Evolutionary conservation across 768 basidiomycete species (phyloP), one percentile per base, ranked within the genome.

Genomic region (Artomyces pyxidatus): DNA sequence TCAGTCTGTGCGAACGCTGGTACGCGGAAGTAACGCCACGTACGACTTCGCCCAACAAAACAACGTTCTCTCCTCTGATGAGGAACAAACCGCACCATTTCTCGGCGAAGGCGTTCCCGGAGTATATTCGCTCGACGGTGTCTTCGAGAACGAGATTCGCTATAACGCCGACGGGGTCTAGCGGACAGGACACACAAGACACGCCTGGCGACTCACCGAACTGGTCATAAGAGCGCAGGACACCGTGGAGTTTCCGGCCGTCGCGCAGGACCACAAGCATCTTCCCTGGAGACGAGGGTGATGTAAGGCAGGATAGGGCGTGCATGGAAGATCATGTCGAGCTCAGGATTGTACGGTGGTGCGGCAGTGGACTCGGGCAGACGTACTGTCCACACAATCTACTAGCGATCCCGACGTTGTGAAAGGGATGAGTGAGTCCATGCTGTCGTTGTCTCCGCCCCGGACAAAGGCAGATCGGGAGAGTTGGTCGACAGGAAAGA

Each of bases 381-480:
- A 88, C 96, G 85, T 84, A 99, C 96, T 96, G 85, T 99, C 96
- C 73, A 99, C 96, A 69, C 92, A 92, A 78, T 98, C 96, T 68
- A 97, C 88, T 57, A 99, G 81, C 57, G 95, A 93, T 62, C 96
- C 96, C 45, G 94, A 97, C 19, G 96, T 99, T 52, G 96, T 99
- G 72, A 98, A 98, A 46, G 95, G 91, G 63, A 98, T 97, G 58
- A 97, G 71, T 48, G 92, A 92, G 71, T 96, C 92, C 92, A 96
- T 95, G 59, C 58, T 42, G 16, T 35, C 22, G 11, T n/a, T 27
- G 26, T 39, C 37, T 30, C 25, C 37, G 46, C 25, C 42, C 32
- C 6, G 12, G 26, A 27, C 38, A 11, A n/a, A 26, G 17, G 37
- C 22, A 23, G 38, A 29, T 37, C 42, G 43, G 28, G 19, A 28